Evolutionary conservation across 1,284 basidiomycete genomes (phyloP).

Genomic region (Chiua sp.): DNA sequence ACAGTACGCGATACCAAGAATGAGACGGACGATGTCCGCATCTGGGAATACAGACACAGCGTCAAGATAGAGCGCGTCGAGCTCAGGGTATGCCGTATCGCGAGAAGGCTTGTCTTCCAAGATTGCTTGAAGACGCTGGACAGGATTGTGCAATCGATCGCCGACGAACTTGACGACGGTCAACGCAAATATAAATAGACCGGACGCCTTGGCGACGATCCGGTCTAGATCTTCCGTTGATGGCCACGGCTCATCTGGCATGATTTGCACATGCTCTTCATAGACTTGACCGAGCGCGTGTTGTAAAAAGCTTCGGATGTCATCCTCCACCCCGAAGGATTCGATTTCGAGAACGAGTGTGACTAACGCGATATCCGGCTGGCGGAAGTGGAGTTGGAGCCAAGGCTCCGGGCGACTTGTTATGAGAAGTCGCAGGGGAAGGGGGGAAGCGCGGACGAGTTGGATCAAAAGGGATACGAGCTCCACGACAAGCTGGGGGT

Average conservation of each 20-base stretch:
- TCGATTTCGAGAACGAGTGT: conserved; percentile 18
- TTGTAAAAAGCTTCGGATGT: conserved; percentile 23
- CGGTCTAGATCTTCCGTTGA: conserved; percentile 14
- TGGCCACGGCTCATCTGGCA: conserved; percentile 20
- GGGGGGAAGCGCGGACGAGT: conserved; percentile 5
- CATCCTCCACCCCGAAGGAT: conserved; percentile 18
- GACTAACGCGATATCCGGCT: conserved; percentile 3
- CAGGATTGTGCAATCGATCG: conserved; percentile 12
- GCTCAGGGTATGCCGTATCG: conserved; percentile 13
- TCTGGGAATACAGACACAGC: conserved; percentile 14
- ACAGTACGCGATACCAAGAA: conserved; percentile 18
- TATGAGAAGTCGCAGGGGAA: conserved; percentile 20
- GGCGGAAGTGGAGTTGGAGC: conserved; percentile 15
- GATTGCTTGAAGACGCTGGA: conserved; percentile 17
- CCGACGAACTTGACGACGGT: conserved; percentile 31
- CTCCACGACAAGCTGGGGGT: conserved; percentile 15
- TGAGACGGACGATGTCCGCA: conserved; percentile 12
- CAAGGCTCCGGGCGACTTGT: conserved; percentile 23
- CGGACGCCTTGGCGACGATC: conserved; percentile 19
- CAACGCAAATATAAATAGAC: conserved; percentile 31
- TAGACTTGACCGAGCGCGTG: conserved; percentile 7
- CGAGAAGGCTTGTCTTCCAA: conserved; percentile 9
- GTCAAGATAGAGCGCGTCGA: conserved; percentile 20
- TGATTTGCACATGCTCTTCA: conserved; percentile 11
- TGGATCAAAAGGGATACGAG: conserved; percentile 14